phyloP scores from a whole-genome alignment of 2,329 filamentous ascomycete species.

The Aspergillus carbonarius region DNA sequence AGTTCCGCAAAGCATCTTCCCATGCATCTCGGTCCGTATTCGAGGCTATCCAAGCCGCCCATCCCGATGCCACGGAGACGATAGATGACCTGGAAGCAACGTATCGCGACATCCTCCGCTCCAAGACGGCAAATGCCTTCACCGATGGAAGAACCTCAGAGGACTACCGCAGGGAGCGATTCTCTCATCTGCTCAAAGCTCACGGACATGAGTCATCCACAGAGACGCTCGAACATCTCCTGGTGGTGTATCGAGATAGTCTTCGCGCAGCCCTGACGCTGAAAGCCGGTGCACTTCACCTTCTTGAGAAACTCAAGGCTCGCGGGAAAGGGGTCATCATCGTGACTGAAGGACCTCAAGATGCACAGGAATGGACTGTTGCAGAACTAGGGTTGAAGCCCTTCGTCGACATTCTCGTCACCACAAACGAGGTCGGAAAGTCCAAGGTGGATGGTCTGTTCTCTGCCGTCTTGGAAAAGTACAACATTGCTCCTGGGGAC shows the following conservation, averaged over 20 bases:
- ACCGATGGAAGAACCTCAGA: constrained; percentile 46
- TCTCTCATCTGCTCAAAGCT: constrained; percentile 32
- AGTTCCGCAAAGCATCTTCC: constrained; percentile 45
- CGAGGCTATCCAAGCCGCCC: constrained; percentile 23
- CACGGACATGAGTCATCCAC: background rate
- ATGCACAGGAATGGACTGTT: constrained; percentile 49
- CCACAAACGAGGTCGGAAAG: constrained; percentile 32
- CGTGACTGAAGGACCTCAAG: constrained; percentile 50
- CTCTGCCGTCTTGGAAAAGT: constrained; percentile 20
- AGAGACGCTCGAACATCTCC: constrained; percentile 13
- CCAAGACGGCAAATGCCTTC: constrained; percentile 43
- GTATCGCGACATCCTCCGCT: constrained; percentile 37
- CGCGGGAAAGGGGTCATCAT: constrained; percentile 44
- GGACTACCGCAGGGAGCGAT: constrained; percentile 46
- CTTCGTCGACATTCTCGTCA: constrained; percentile 33
- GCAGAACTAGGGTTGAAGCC: constrained; percentile 28
- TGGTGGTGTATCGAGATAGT: constrained; percentile 15
- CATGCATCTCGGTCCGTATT: constrained; percentile 38
- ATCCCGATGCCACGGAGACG: constrained; percentile 7
- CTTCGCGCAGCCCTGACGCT: constrained; percentile 26
- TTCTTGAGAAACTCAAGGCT: constrained; percentile 36
- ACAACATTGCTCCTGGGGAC: constrained; percentile 19
- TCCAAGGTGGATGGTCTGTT: constrained; percentile 37
- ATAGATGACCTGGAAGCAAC: constrained; percentile 13
- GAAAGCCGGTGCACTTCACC: constrained; percentile 38